phyloP scores from a whole-genome alignment of 495 filamentous ascomycete species.

The Choiromyces venosus region DNA sequence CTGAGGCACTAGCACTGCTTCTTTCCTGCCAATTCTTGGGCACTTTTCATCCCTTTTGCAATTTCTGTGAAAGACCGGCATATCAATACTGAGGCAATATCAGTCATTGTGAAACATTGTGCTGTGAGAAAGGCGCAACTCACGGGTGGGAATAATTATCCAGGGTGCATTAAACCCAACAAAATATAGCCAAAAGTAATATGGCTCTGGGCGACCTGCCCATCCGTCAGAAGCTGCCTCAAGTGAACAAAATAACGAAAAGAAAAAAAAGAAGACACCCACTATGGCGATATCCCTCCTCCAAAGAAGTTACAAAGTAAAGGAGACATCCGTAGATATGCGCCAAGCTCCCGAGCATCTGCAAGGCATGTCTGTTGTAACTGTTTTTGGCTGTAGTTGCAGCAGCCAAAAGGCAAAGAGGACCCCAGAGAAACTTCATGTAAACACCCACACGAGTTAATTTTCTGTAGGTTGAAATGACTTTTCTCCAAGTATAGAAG shows the following conservation, averaged over 20 bases:
- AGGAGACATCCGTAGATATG: constrained; percentile 82
- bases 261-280: constrained; percentile 43
- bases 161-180: constrained; percentile 81
- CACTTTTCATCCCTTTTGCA: constrained; percentile 6
- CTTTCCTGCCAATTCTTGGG: not conserved
- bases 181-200: constrained; percentile 88
- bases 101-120: not conserved
- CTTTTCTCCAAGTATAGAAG: not conserved
- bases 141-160: constrained; percentile 65
- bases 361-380: constrained; percentile 63
- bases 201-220: constrained; percentile 68
- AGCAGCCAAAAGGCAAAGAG: constrained; percentile 66
- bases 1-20: not conserved
- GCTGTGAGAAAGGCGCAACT: not conserved
- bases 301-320: constrained; percentile 76
- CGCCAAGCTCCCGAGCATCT: constrained; percentile 61
- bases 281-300: constrained; percentile 47
- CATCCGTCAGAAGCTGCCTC: constrained; percentile 15
- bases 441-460: constrained; percentile 30
- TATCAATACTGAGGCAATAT: constrained; percentile 19
- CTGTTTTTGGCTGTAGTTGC: constrained; percentile 55
- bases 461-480: not conserved
- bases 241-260: not conserved
- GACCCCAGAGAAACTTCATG: constrained; percentile 64
- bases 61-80: constrained; percentile 19